These are phyloP conservation scores for Leptosphaerulina australis DNA, from an alignment of 2,329 filamentous ascomycete genomes.

Conservation along the genomic window DNA sequence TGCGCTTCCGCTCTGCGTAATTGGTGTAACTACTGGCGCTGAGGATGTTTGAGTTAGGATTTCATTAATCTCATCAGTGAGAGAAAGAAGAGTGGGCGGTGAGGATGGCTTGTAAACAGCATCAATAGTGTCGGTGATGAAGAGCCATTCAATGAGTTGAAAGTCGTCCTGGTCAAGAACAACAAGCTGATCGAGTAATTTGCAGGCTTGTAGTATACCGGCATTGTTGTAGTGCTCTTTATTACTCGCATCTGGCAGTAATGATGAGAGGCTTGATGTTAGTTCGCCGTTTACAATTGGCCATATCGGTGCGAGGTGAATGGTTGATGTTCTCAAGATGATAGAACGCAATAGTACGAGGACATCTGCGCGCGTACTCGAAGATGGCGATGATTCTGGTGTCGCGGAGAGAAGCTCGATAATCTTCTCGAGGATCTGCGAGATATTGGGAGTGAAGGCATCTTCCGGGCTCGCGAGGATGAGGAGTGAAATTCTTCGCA, in stretches of 20 bases:
- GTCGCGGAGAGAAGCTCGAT: constrained; percentile 86
- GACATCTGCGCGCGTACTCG: constrained; percentile 83
- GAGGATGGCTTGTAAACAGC: constrained; percentile 79
- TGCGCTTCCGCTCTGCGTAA: neutral
- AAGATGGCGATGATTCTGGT: constrained; percentile 87
- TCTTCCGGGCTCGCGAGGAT: constrained; percentile 79
- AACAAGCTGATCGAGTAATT: constrained; percentile 87
- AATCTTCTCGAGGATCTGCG: constrained; percentile 77
- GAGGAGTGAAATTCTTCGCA: constrained; percentile 80
- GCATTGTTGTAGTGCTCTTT: constrained; percentile 77
- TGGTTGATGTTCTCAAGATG: constrained; percentile 75
- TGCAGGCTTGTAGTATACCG: constrained; percentile 87
- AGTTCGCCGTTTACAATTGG: constrained; percentile 87
- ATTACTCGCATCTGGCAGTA: constrained; percentile 71
- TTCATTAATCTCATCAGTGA: constrained; percentile 85
- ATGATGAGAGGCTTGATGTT: constrained; percentile 76
- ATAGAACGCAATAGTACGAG: constrained; percentile 87
- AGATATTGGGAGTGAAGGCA: constrained; percentile 77
- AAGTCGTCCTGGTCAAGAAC: constrained; percentile 91
- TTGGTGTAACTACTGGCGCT: neutral
- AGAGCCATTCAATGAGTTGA: constrained; percentile 97
- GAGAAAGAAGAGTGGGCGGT: constrained; percentile 70
- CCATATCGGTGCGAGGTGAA: constrained; percentile 86
- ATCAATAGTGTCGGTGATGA: constrained; percentile 95
- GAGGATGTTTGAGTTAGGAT: constrained; percentile 57